phyloP scores from a whole-genome alignment of 768 basidiomycete genomes.

The Hortiboletus flavorubellus region DNA sequence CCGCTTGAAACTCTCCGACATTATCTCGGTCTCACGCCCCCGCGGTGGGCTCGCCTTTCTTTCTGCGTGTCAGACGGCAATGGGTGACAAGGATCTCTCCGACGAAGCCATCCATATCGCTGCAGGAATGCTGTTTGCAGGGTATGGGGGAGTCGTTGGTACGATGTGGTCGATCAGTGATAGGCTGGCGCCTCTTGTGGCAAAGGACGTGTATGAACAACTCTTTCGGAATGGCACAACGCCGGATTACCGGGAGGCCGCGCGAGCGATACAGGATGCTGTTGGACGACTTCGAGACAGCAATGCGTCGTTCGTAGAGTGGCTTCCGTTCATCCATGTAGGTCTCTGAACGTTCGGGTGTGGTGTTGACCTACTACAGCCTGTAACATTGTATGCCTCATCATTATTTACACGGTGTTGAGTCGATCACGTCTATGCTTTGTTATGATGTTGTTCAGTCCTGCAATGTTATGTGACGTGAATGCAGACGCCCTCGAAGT shows the following conservation, averaged over 20 bases:
- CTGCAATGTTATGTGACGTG: too few relatives aligned
- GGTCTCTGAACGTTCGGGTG: neutral
- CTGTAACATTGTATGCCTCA: neutral
- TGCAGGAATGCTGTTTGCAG: slow-evolving; percentile 31
- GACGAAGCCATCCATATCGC: neutral
- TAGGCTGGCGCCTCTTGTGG: slow-evolving; percentile 33
- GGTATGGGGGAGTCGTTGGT: slow-evolving; percentile 34
- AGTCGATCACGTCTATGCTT: neutral
- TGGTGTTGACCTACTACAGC: neutral
- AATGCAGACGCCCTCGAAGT: too few relatives aligned
- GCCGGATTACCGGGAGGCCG: neutral
- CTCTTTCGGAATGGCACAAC: neutral
- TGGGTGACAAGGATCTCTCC: neutral
- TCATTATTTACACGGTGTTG: neutral
- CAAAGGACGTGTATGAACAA: slow-evolving; percentile 32
- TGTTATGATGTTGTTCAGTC: too few relatives aligned
- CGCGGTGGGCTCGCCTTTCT: neutral
- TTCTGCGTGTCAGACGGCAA: neutral
- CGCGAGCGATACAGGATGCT: neutral
- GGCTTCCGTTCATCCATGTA: slow-evolving; percentile 11
- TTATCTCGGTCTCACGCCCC: neutral
- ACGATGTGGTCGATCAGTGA: slow-evolving; percentile 47
- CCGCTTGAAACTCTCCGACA: neutral
- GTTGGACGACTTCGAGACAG: slow-evolving; percentile 1
- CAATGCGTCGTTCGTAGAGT: neutral